Conservation (phyloP, 2,329 filamentous ascomycete species). For the Fonsecaea pedrosoi region DNA sequence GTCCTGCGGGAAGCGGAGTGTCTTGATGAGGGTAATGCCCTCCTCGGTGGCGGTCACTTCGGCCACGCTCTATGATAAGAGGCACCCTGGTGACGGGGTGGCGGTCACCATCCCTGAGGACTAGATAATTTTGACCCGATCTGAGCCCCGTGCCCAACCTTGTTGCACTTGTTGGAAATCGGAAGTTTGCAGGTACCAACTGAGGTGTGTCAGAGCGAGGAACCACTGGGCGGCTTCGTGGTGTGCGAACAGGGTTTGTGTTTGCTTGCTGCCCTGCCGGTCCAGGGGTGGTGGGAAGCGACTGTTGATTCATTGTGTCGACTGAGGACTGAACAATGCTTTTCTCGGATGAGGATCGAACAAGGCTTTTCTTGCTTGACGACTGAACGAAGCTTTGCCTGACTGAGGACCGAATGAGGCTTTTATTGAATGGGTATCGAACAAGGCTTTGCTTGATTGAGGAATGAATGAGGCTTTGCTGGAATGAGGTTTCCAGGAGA, state of each 20-base stretch:
- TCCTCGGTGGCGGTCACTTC: background rate
- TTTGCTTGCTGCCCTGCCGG: background rate
- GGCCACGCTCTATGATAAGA: background rate
- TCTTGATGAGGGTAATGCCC: background rate
- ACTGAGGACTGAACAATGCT: background rate
- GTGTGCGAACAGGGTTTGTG: background rate
- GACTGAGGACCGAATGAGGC: too few species aligned
- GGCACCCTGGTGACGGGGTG: background rate
- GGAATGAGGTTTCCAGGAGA: too few species aligned
- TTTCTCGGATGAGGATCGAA: too few species aligned
- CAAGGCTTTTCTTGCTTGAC: too few species aligned
- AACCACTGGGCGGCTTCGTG: background rate
- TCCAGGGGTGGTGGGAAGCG: background rate
- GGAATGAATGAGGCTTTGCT: too few species aligned
- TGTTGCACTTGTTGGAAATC: background rate
- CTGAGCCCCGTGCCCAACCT: background rate
- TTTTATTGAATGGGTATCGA: too few species aligned
- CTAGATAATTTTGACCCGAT: background rate
- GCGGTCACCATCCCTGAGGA: background rate
- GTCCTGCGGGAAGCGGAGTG: slow-evolving; percentile 26
- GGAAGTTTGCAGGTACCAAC: background rate
- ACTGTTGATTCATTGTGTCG: background rate
- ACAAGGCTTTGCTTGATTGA: background rate
- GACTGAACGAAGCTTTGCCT: background rate
- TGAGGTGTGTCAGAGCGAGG: background rate